Evolutionary conservation across 106 monocot species (phyloP).

Genomic region (Apostasia shenzhenica): DNA sequence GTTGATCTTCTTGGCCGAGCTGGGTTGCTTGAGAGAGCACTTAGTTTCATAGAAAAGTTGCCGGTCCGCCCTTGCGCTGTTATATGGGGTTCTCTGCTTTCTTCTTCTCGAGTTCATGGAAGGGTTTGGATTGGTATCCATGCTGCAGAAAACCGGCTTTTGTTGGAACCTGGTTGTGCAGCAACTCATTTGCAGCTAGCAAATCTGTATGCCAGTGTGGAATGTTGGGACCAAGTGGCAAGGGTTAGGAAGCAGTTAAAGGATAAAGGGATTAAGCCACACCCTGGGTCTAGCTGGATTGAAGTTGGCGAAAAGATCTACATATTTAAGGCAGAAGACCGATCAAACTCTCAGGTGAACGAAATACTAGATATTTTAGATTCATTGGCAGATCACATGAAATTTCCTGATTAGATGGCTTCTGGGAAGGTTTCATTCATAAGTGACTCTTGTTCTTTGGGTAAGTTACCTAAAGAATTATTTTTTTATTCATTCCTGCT

Average conservation of each 20-base stretch:
- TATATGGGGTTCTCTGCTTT: constrained; percentile 48
- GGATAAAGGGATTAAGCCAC: constrained; percentile 33
- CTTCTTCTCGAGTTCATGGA: constrained; percentile 40
- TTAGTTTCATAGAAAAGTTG: constrained; percentile 35
- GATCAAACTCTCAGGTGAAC: constrained; percentile 17
- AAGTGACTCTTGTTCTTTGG: no score
- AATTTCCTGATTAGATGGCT: background rate
- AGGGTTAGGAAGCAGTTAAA: constrained; percentile 43
- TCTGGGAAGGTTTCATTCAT: no score
- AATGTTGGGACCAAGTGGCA: constrained; percentile 31
- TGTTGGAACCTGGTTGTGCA: constrained; percentile 42
- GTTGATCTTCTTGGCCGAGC: constrained; percentile 48
- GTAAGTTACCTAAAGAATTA: no score
- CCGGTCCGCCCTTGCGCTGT: constrained; percentile 36
- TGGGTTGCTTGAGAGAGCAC: constrained; percentile 40
- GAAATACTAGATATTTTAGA: constrained; percentile 26
- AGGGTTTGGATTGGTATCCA: constrained; percentile 41
- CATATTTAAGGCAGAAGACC: constrained; percentile 35
- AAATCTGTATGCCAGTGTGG: constrained; percentile 36
- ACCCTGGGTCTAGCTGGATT: constrained; percentile 50
- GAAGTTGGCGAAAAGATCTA: constrained; percentile 40
- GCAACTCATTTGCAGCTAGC: constrained; percentile 45
- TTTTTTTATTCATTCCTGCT: no score
- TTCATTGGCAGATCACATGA: constrained; percentile 32
- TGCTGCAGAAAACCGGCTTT: constrained; percentile 43